Conservation (phyloP, 257 asterid genomes). For the Solanum appendiculatum region DNA sequence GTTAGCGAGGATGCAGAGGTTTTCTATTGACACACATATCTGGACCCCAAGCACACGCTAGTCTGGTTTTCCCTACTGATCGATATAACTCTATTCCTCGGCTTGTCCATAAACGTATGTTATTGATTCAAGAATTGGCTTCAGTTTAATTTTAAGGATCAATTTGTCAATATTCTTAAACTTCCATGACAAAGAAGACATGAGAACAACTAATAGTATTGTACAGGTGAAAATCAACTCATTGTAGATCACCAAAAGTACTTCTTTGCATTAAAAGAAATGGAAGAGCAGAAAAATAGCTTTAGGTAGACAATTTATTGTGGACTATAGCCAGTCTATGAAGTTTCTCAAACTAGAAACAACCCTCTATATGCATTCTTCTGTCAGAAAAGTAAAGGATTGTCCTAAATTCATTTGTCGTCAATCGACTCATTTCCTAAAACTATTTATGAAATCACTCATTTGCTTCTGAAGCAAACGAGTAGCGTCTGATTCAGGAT, state of each 20-base stretch:
- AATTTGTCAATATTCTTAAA: background rate
- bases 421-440: background rate
- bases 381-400: background rate
- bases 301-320: background rate
- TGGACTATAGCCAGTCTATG: background rate
- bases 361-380: background rate
- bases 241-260: background rate
- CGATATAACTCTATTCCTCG: background rate
- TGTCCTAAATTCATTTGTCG: background rate
- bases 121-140: background rate
- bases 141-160: background rate
- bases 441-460: constrained; percentile 28
- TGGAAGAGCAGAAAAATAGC: background rate
- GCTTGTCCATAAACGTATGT: background rate
- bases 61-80: background rate
- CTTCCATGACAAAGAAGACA: background rate
- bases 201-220: background rate
- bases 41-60: background rate
- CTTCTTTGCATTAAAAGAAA: background rate
- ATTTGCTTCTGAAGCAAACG: constrained; percentile 46
- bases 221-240: background rate
- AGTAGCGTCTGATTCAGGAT: constrained; percentile 56
- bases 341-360: background rate
- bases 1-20: background rate
- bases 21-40: background rate